These are phyloP conservation scores for Gomphus bonarii DNA, from an alignment of 1,284 basidiomycete species.

Conservation along the genomic window DNA sequence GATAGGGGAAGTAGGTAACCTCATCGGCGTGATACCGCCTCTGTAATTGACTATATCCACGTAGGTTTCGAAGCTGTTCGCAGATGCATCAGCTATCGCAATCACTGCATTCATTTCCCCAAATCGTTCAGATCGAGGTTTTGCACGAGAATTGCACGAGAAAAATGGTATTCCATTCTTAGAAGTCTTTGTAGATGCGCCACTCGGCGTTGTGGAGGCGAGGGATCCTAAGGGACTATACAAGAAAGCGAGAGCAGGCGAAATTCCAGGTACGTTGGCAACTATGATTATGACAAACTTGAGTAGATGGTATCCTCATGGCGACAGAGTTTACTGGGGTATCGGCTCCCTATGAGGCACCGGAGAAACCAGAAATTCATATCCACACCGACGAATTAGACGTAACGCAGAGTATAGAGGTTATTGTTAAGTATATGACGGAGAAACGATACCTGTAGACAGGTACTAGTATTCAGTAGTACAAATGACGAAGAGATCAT, in stretches of 20 bases:
- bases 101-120: slow-evolving; percentile 99
- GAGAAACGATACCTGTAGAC: slow-evolving; percentile 31
- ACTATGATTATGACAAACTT: not conserved
- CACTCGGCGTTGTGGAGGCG: slow-evolving; percentile 79
- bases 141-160: slow-evolving; percentile 80
- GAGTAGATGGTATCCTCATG: not conserved
- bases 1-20: slow-evolving; percentile 76
- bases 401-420: slow-evolving; percentile 71
- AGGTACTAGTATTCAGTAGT: not conserved
- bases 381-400: slow-evolving; percentile 80
- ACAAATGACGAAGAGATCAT: not conserved
- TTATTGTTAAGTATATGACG: slow-evolving; percentile 77
- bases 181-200: slow-evolving; percentile 94
- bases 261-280: slow-evolving; percentile 75
- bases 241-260: slow-evolving; percentile 91
- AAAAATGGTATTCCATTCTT: slow-evolving; percentile 72
- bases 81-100: slow-evolving; percentile 77
- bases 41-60: not conserved
- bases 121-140: slow-evolving; percentile 80
- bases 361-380: slow-evolving; percentile 82
- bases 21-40: slow-evolving; percentile 6
- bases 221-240: slow-evolving; percentile 98
- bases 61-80: slow-evolving; percentile 90
- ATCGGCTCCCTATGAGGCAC: slow-evolving; percentile 90
- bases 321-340: slow-evolving; percentile 90